Conservation (phyloP, 2,329 filamentous ascomycete species). For the Endoconidiophora polonica region DNA sequence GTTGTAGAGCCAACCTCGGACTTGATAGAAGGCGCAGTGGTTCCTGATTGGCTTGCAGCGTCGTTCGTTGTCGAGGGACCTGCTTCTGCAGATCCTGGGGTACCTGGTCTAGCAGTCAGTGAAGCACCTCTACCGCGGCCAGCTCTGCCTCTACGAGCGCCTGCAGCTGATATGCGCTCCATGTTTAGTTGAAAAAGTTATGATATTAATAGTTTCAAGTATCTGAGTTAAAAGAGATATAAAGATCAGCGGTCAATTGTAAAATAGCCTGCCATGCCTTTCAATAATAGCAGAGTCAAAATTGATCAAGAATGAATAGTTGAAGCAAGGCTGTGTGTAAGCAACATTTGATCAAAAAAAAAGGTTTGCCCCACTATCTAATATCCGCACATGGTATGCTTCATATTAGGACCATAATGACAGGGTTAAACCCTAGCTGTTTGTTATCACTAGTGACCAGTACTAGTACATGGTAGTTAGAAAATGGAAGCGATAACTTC, state of each 20-base stretch:
- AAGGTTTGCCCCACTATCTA: slow-evolving; percentile 5
- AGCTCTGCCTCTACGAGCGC: slow-evolving; percentile 6
- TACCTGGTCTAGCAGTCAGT: slow-evolving; percentile 3
- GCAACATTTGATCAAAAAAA: slow-evolving; percentile 3
- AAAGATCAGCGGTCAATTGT: background rate
- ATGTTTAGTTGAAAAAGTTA: background rate
- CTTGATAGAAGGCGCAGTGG: slow-evolving; percentile 5
- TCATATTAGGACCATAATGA: slow-evolving; percentile 1
- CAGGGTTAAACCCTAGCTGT: background rate
- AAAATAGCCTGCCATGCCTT: background rate
- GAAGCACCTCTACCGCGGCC: slow-evolving; percentile 10
- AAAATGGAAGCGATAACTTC: background rate
- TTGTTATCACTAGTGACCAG: background rate
- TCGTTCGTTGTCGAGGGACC: background rate
- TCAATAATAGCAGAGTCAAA: background rate
- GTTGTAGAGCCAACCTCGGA: slow-evolving; percentile 3
- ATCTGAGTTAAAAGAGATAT: too few species aligned
- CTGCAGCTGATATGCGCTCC: slow-evolving; percentile 5
- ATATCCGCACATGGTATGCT: background rate
- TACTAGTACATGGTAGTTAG: too few species aligned
- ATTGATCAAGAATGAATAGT: background rate
- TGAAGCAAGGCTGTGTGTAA: background rate
- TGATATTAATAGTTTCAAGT: background rate
- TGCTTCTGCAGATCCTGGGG: background rate
- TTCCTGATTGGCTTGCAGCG: background rate